phyloP scores from a whole-genome alignment of 192 early-diverging fungal species.

The Coemansia sp. region DNA sequence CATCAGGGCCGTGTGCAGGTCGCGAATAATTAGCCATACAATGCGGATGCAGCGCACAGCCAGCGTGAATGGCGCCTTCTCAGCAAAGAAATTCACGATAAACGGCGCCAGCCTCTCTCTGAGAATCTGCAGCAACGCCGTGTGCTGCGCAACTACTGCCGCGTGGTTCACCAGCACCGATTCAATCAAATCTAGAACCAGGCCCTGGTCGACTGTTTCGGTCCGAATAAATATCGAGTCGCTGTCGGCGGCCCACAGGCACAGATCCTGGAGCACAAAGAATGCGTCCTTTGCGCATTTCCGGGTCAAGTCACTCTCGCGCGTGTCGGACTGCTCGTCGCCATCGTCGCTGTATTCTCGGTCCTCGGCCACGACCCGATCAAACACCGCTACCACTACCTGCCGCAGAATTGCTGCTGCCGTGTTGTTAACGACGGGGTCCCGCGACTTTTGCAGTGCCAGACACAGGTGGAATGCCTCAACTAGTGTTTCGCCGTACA shows the following conservation, averaged over 20 bases:
- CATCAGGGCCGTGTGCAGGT: conserved; percentile 27
- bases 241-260: conserved; percentile 69
- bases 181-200: conserved; percentile 93
- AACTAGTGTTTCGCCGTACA: conserved; percentile 80
- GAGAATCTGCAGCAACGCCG: conserved; percentile 67
- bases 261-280: conserved; percentile 88
- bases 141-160: conserved; percentile 74
- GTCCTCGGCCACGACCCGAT: conserved; percentile 43
- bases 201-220: conserved; percentile 57
- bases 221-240: conserved; percentile 61
- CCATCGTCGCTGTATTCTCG: neutral
- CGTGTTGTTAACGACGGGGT: conserved; percentile 46
- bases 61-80: conserved; percentile 71
- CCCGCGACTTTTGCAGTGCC: conserved; percentile 79
- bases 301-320: conserved; percentile 36
- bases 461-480: conserved; percentile 85
- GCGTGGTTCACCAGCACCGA: conserved; percentile 79
- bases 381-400: conserved; percentile 50
- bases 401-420: conserved; percentile 49
- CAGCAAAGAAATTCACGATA: conserved; percentile 93
- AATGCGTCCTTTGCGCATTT: conserved; percentile 80
- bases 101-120: conserved; percentile 85
- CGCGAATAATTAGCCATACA: conserved; percentile 74
- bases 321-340: conserved; percentile 6
- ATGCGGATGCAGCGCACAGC: conserved; percentile 81